These are phyloP conservation scores for Aspergillus carbonarius DNA, from an alignment of 2,329 filamentous ascomycete species.

Conservation along the genomic window DNA sequence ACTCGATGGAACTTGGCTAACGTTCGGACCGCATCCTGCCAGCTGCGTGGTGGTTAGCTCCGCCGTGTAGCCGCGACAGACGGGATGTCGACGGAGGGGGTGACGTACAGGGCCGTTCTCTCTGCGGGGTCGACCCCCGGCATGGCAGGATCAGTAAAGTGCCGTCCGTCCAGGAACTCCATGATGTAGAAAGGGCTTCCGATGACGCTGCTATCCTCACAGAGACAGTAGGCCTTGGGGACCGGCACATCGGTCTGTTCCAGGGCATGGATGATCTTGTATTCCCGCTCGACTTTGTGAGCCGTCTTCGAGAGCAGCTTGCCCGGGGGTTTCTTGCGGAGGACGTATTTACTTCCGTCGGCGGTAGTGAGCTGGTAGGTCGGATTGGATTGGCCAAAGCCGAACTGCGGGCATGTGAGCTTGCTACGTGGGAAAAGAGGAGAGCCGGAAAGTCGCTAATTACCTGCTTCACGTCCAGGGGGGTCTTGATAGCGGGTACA, in stretches of 20 bases:
- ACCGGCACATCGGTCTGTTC: conserved; percentile 79
- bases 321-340: conserved; percentile 98
- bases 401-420: conserved; percentile 62
- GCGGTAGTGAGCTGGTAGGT: conserved; percentile 86
- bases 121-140: conserved; percentile 69
- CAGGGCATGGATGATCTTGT: conserved; percentile 83
- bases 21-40: conserved; percentile 78
- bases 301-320: conserved; percentile 88
- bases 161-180: conserved; percentile 90
- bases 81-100: neutral
- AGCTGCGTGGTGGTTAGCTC: conserved; percentile 49
- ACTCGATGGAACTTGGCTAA: conserved; percentile 84
- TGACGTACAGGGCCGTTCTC: conserved; percentile 65
- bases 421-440: neutral
- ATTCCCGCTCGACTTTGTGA: conserved; percentile 95
- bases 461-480: conserved; percentile 87
- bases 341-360: conserved; percentile 71
- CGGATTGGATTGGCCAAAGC: conserved; percentile 95
- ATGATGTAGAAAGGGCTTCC: conserved; percentile 97
- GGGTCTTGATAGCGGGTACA: conserved; percentile 80
- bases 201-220: conserved; percentile 75
- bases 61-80: neutral
- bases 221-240: conserved; percentile 78
- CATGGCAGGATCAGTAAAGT: conserved; percentile 85
- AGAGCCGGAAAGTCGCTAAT: conserved; percentile 14